Percentiles rank a stretch among this genome's conserved stretches.
phyloP scores from a whole-genome alignment of 2,329 filamentous ascomycete genomes.

The Colletotrichum sidae region DNA sequence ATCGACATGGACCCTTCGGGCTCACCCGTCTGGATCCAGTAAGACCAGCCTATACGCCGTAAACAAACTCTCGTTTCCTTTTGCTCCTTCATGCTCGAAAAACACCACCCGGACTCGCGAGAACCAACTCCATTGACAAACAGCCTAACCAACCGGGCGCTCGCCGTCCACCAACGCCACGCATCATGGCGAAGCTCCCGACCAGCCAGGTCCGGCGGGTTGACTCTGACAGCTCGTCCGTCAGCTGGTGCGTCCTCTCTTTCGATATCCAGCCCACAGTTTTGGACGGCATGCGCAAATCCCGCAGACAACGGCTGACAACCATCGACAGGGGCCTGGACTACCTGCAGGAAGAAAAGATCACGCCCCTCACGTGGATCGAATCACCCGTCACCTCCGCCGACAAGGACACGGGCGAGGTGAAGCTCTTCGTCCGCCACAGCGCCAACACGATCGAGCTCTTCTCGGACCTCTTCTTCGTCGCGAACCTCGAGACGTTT shows the following conservation, averaged over 20 bases:
- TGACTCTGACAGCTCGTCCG: slow-evolving; percentile 22
- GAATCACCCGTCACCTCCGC: slow-evolving; percentile 28
- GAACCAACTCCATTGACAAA: not conserved
- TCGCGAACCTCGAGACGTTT: slow-evolving; percentile 70
- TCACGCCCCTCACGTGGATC: slow-evolving; percentile 35
- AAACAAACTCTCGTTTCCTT: slow-evolving; percentile 5
- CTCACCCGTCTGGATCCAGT: not conserved
- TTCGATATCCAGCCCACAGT: too few species aligned
- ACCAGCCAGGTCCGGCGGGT: slow-evolving; percentile 27
- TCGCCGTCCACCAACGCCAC: slow-evolving; percentile 6
- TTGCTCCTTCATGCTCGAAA: not conserved
- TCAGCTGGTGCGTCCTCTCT: slow-evolving; percentile 12
- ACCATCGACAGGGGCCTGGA: slow-evolving; percentile 22
- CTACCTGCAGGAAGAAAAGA: slow-evolving; percentile 35
- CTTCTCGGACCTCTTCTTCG: slow-evolving; percentile 71
- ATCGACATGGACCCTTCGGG: slow-evolving; percentile 6
- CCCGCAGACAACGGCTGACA: not conserved
- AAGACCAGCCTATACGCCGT: not conserved
- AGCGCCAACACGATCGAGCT: slow-evolving; percentile 67
- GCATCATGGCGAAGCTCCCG: slow-evolving; percentile 29
- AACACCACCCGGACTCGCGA: slow-evolving; percentile 22
- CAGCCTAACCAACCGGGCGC: not conserved
- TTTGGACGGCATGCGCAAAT: not conserved
- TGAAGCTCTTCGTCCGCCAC: slow-evolving; percentile 25
- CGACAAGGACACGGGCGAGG: slow-evolving; percentile 21